phyloP scores from a whole-genome alignment of 2,329 filamentous ascomycete genomes.

The Xylariales sp. region DNA sequence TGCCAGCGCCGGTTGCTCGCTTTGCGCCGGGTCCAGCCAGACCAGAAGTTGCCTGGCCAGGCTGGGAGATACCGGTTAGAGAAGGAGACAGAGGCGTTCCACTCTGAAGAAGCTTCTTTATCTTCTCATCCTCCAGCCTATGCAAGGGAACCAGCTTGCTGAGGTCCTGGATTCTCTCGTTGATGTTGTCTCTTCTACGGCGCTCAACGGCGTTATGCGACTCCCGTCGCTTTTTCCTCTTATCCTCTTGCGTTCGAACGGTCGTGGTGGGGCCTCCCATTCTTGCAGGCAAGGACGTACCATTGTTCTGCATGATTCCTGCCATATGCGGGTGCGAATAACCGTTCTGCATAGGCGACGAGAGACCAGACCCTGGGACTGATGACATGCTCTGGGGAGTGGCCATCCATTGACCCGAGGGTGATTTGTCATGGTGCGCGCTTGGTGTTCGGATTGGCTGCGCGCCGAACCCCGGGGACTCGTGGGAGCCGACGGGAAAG shows the following conservation, averaged over 20 bases:
- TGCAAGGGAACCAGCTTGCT: constrained; percentile 90
- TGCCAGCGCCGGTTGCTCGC: constrained; percentile 71
- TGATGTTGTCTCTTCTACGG: constrained; percentile 93
- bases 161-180: constrained; percentile 94
- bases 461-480: constrained; percentile 67
- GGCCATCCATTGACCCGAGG: constrained; percentile 86
- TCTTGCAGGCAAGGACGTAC: constrained; percentile 86
- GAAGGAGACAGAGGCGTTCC: constrained; percentile 85
- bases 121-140: constrained; percentile 92
- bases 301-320: constrained; percentile 82
- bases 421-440: constrained; percentile 69
- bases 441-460: constrained; percentile 72
- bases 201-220: constrained; percentile 97
- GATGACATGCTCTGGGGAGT: constrained; percentile 80
- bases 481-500: constrained; percentile 62
- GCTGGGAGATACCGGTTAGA: constrained; percentile 62
- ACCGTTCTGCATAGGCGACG: constrained; percentile 68
- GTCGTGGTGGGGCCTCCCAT: constrained; percentile 60
- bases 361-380: constrained; percentile 83
- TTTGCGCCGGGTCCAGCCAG: constrained; percentile 80
- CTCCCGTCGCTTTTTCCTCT: constrained; percentile 83
- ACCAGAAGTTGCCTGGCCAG: constrained; percentile 77
- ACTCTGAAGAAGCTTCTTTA: constrained; percentile 89
- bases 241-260: constrained; percentile 72
- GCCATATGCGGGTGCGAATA: constrained; percentile 74